These are phyloP conservation scores for Polygonum maritimum DNA, from an alignment of 148 eudicot species.

Conservation along the genomic window DNA sequence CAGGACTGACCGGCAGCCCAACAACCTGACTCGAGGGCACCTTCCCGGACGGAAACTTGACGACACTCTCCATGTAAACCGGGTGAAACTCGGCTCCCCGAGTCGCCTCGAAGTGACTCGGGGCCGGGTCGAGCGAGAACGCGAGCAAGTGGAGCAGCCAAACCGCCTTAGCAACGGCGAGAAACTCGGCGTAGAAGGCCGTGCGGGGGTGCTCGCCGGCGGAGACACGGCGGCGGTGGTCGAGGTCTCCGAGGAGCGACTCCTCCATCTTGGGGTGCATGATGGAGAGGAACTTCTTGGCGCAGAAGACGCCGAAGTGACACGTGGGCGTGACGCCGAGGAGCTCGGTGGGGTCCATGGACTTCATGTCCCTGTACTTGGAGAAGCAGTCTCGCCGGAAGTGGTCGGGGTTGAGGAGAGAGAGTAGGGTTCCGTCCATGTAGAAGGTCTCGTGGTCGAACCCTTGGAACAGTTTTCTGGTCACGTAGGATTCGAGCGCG, in stretches of 20 bases:
- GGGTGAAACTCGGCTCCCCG: conserved; percentile 72
- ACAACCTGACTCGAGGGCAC: conserved; percentile 51
- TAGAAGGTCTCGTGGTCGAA: conserved; percentile 98
- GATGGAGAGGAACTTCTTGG: conserved; percentile 73
- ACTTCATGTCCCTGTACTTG: conserved; percentile 79
- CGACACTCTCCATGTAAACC: conserved; percentile 83
- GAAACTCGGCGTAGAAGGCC: conserved; percentile 66
- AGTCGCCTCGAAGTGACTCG: conserved; percentile 90
- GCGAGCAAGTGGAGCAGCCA: conserved; percentile 96
- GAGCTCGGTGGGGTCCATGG: conserved; percentile 90
- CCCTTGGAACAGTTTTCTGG: conserved; percentile 76
- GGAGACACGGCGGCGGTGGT: conserved; percentile 65
- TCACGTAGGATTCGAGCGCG: conserved; percentile 81
- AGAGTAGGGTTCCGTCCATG: conserved; percentile 89
- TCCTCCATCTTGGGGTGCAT: conserved; percentile 97
- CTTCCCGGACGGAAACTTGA: conserved; percentile 40
- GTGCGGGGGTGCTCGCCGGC: conserved; percentile 79
- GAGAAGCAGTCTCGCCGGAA: conserved; percentile 77
- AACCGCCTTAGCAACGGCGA: conserved; percentile 70
- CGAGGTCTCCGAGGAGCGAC: conserved; percentile 76
- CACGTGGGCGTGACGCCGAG: conserved; percentile 79
- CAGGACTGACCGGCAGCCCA: conserved; percentile 83
- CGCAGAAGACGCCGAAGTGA: conserved; percentile 72
- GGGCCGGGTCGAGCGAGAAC: conserved; percentile 77
- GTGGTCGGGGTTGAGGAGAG: conserved; percentile 75